Evolutionary conservation across 495 filamentous ascomycete genomes (phyloP).

Genomic region (Aspergillus incahuasiensis): DNA sequence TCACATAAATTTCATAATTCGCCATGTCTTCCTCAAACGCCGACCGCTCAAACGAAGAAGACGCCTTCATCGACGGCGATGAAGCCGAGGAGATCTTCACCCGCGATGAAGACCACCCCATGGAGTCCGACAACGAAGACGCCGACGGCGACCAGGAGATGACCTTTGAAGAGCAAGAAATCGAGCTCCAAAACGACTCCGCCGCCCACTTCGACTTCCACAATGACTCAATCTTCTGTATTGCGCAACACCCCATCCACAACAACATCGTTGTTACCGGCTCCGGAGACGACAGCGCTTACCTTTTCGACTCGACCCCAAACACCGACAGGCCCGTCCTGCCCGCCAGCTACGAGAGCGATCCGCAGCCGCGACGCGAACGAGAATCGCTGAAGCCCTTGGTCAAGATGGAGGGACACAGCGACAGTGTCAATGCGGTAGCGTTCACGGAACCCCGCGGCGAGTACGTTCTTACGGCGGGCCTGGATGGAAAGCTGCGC

Average conservation of each 20-base stretch:
- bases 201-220: constrained; percentile 86
- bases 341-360: constrained; percentile 67
- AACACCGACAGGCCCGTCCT: constrained; percentile 57
- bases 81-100: constrained; percentile 68
- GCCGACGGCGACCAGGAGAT: constrained; percentile 53
- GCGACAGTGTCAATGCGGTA: constrained; percentile 82
- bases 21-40: constrained; percentile 44
- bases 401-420: constrained; percentile 76
- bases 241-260: constrained; percentile 82
- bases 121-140: constrained; percentile 59
- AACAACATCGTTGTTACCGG: constrained; percentile 80
- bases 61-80: constrained; percentile 59
- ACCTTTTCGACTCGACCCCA: constrained; percentile 71
- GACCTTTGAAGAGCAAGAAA: constrained; percentile 63
- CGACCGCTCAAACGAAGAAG: constrained; percentile 45
- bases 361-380: constrained; percentile 53
- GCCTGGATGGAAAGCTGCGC: constrained; percentile 73
- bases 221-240: constrained; percentile 84
- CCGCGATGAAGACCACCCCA: constrained; percentile 65
- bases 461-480: constrained; percentile 78
- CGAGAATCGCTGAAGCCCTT: constrained; percentile 57
- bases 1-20: constrained; percentile 23
- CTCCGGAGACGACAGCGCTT: constrained; percentile 77
- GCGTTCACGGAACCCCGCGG: constrained; percentile 79
- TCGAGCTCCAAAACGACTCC: constrained; percentile 83